Evolutionary conservation across 73 alveolate species (phyloP), one percentile per base, ranked within the genome.

Genomic region (Paramecium caudatum): DNA sequence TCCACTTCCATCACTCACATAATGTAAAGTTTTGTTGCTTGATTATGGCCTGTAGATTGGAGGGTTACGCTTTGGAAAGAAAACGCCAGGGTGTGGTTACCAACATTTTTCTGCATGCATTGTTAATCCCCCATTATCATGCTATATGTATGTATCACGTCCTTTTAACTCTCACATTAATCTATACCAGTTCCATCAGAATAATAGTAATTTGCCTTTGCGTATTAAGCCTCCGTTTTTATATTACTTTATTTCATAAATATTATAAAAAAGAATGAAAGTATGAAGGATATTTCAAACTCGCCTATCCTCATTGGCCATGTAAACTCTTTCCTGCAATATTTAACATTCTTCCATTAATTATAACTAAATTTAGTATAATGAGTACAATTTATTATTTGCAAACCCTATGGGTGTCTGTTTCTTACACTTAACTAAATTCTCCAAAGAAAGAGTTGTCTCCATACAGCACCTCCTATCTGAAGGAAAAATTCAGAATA

Each of bases 91-190:
- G 13, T 46, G 82, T 10, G 82, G 50, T 63, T 63, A 33, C 15
- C 33, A 32, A 63, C 82, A 63, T 33, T 47, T 63, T 30, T 63
- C 25, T 15, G 48, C 49, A 30, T 63, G 48, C 33, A 30, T 30
- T 63, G 81, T 65, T 16, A 82, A 47, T 48, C 91, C 91, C 15
- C 91, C 91, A 62, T 70, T 55, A 82, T 82, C 81, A 34, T 30
- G 55, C 34, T 47, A 21, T 13, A 82, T 62, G 32, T 82, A 82
- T 3, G 84, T 30, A 82, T 82, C 91, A 33, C 91, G 50, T 6
- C 91, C 91, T 82, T 23, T 23, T 49, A 4, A 10, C 25, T 30
- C 13, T 5, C 25, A 63, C 16, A 33, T 30, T 8, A 12, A 30
- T 30, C 13, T 4, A 2, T 30, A 63, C 82, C 82, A 30, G 82